Percentiles rank a stretch among this genome's conserved stretches.
phyloP scores from a whole-genome alignment of 2,329 filamentous ascomycete species.

The Aspergillus pseudoterreus region DNA sequence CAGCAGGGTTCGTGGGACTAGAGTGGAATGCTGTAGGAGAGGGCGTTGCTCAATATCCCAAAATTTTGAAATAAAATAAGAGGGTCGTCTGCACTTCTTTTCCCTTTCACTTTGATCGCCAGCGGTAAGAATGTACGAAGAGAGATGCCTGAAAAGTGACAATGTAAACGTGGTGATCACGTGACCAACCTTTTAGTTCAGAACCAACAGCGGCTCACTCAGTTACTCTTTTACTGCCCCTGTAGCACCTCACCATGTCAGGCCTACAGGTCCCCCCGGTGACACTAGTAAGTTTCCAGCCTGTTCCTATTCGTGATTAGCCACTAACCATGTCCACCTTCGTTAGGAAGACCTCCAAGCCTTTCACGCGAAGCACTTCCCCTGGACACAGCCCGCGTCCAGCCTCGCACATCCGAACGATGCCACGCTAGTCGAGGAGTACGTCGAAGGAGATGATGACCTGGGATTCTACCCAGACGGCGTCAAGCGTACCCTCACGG shows the following conservation, averaged over 20 bases:
- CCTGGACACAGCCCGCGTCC: conserved; percentile 4
- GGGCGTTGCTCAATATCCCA: no score
- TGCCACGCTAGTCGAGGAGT: conserved; percentile 11
- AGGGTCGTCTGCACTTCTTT: no score
- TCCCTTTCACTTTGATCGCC: no score
- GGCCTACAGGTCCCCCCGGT: conserved; percentile 29
- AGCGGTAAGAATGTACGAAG: no score
- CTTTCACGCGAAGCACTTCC: conserved; percentile 62
- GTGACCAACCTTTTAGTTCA: no score
- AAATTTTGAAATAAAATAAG: no score
- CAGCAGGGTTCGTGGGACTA: no score
- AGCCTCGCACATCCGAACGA: neutral
- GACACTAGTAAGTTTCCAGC: conserved; percentile 27
- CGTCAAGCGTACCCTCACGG: conserved; percentile 81
- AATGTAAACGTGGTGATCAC: no score
- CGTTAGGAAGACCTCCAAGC: conserved; percentile 55
- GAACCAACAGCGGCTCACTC: neutral
- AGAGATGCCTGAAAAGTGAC: no score
- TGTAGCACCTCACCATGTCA: conserved; percentile 11
- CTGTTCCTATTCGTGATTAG: neutral
- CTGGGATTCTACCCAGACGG: conserved; percentile 86
- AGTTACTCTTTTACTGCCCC: neutral
- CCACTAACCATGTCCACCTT: neutral
- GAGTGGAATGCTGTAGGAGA: no score
- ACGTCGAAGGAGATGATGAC: conserved; percentile 47